phyloP scores from a whole-genome alignment of 331 rosid genomes.

The Ulmus americana region DNA sequence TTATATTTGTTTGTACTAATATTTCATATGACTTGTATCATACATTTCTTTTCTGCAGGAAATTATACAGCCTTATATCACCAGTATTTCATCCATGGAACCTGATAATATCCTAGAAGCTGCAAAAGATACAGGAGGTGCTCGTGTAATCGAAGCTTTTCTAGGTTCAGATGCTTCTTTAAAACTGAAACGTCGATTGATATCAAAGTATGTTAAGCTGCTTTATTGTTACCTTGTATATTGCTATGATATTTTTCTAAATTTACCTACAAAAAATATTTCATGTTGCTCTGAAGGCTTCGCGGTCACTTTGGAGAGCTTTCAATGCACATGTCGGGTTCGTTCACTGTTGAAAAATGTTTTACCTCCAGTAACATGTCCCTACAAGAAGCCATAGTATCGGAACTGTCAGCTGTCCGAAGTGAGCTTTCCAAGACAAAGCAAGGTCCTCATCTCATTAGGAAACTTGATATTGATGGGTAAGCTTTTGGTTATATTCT shows the following conservation, averaged over 20 bases:
- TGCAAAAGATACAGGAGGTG: conserved; percentile 58
- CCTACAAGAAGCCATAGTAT: conserved; percentile 66
- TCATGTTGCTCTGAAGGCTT: conserved; percentile 46
- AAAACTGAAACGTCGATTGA: conserved; percentile 63
- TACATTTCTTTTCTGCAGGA: conserved; percentile 43
- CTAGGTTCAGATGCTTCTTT: conserved; percentile 62
- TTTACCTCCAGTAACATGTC: conserved; percentile 58
- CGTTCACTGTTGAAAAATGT: conserved; percentile 76
- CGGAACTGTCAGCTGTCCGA: conserved; percentile 57
- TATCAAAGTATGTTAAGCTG: conserved; percentile 47
- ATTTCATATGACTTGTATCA: background rate
- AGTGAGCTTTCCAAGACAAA: conserved; percentile 73
- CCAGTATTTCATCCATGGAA: conserved; percentile 57
- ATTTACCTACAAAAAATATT: background rate
- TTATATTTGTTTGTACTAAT: conserved; percentile 16
- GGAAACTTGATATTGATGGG: conserved; percentile 82
- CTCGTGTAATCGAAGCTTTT: conserved; percentile 82
- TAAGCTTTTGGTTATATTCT: conserved; percentile 30
- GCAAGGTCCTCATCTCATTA: conserved; percentile 76
- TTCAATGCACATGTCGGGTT: conserved; percentile 56
- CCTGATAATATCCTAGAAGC: conserved; percentile 52
- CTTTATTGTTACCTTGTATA: conserved; percentile 21
- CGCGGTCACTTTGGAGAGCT: conserved; percentile 75
- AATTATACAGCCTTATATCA: conserved; percentile 56
- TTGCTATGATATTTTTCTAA: conserved; percentile 13